Conservation (phyloP, 2,329 filamentous ascomycete genomes). For the Paecilomyces variotii region DNA sequence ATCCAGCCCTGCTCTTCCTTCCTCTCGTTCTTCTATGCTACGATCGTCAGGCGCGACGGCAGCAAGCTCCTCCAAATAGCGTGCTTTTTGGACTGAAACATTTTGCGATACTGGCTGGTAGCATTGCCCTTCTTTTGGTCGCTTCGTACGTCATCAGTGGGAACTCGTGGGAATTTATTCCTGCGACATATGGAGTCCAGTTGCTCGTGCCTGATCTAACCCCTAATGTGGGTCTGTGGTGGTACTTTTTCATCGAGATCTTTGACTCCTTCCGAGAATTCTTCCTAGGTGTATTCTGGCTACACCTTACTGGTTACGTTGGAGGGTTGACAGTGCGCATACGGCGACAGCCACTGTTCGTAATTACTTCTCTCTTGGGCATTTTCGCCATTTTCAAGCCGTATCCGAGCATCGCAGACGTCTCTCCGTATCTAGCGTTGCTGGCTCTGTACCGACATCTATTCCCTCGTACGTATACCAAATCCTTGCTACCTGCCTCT, state of each 20-base stretch:
- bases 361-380: slow-evolving; percentile 74
- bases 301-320: slow-evolving; percentile 86
- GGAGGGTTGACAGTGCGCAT: slow-evolving; percentile 77
- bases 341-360: slow-evolving; percentile 76
- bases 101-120: slow-evolving; percentile 45
- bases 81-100: slow-evolving; percentile 49
- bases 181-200: slow-evolving; percentile 87
- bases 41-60: slow-evolving; percentile 48
- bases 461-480: slow-evolving; percentile 58
- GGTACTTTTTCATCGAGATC: slow-evolving; percentile 99
- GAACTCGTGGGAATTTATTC: slow-evolving; percentile 77
- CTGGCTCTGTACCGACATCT: slow-evolving; percentile 84
- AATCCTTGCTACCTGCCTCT: background rate
- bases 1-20: slow-evolving; percentile 77
- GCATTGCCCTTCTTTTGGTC: slow-evolving; percentile 55
- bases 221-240: slow-evolving; percentile 94
- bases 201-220: slow-evolving; percentile 85
- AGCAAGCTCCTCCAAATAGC: slow-evolving; percentile 19
- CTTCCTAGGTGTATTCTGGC: slow-evolving; percentile 96
- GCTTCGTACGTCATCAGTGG: slow-evolving; percentile 67
- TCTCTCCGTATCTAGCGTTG: slow-evolving; percentile 74
- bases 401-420: slow-evolving; percentile 88
- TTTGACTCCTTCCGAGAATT: slow-evolving; percentile 97
- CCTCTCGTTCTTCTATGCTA: slow-evolving; percentile 75
- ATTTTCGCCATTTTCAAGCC: slow-evolving; percentile 95